Conservation (phyloP, 768 basidiomycete genomes). For the Tephrocybe sp. region DNA sequence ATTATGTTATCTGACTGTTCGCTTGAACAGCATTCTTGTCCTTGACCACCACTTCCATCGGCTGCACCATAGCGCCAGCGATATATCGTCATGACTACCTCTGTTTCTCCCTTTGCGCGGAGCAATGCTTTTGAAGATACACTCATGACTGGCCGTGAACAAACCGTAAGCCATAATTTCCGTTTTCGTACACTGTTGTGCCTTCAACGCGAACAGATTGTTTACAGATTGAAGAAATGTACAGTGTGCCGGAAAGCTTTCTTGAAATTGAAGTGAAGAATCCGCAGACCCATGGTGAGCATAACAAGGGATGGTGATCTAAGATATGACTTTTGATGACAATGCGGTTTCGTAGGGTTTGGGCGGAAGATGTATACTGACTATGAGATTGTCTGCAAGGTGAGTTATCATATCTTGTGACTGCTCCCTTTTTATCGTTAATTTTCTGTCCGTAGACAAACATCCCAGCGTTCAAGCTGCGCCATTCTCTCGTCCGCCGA, state of each 20-base stretch:
- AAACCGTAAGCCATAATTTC: constrained; percentile 45
- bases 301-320: background rate
- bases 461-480: constrained; percentile 97
- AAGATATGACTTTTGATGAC: constrained; percentile 2
- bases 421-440: constrained; percentile 4
- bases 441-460: constrained; percentile 73
- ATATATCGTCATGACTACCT: constrained; percentile 30
- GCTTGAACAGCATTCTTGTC: background rate
- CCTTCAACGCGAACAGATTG: constrained; percentile 26
- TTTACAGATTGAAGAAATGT: constrained; percentile 94
- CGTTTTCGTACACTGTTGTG: constrained; percentile 14
- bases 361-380: constrained; percentile 99
- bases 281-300: constrained; percentile 90
- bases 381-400: constrained; percentile 98
- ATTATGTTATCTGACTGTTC: constrained; percentile 2
- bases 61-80: background rate
- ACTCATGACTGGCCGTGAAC: constrained; percentile 49
- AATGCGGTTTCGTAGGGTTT: constrained; percentile 56
- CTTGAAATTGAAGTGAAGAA: constrained; percentile 97
- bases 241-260: constrained; percentile 94
- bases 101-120: constrained; percentile 65
- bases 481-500: constrained; percentile 85
- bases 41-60: constrained; percentile 1
- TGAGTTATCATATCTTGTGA: constrained; percentile 34
- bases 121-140: constrained; percentile 57